phyloP scores from a whole-genome alignment of 1,139 yeast species.

The Magnusiomyces fungicola region DNA sequence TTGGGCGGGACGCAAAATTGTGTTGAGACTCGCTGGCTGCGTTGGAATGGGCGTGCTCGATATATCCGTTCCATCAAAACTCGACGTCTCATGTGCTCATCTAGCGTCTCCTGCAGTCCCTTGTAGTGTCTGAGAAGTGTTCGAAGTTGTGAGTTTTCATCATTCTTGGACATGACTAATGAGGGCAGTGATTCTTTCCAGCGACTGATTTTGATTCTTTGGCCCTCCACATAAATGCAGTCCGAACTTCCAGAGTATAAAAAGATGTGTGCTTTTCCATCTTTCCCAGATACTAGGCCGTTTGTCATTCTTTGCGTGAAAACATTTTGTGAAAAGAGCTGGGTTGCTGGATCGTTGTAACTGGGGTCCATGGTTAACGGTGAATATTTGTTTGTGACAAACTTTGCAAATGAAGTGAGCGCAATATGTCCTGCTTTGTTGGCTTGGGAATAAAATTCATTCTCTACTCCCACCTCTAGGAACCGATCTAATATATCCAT shows the following conservation, averaged over 20 bases:
- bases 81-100: slow-evolving; percentile 23
- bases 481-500: no score
- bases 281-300: background rate
- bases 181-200: slow-evolving; percentile 32
- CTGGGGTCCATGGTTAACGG: background rate
- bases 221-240: background rate
- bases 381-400: background rate
- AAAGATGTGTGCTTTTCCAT: background rate
- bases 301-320: background rate
- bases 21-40: no score
- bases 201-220: background rate
- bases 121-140: slow-evolving; percentile 22
- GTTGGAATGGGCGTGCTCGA: no score
- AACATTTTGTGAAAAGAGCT: background rate
- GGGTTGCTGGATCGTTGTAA: background rate
- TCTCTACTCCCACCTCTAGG: no score
- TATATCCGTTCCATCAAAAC: slow-evolving; percentile 14
- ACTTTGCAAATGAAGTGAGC: background rate
- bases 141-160: slow-evolving; percentile 27
- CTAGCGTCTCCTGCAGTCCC: slow-evolving; percentile 22
- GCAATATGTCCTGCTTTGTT: background rate
- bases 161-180: slow-evolving; percentile 22
- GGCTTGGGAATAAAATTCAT: no score
- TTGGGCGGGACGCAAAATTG: no score
- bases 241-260: background rate